phyloP scores from a whole-genome alignment of 495 filamentous ascomycete genomes.

The Baudoinia panamericana region DNA sequence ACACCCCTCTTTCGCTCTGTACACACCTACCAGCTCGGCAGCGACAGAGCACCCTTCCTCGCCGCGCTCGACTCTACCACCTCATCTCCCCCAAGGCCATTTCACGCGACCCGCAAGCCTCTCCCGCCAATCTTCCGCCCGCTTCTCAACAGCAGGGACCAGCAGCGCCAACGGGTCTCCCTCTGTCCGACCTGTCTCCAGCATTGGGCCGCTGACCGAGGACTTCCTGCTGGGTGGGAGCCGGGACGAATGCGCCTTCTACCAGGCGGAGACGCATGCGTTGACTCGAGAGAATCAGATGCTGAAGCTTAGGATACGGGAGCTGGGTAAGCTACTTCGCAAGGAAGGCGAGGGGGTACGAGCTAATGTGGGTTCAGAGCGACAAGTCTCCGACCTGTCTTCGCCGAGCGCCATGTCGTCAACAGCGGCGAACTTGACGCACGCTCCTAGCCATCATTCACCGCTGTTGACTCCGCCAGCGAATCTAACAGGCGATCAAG shows the following conservation, averaged over 20 bases:
- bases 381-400: slow-evolving; percentile 6
- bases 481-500: not conserved
- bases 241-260: slow-evolving; percentile 74
- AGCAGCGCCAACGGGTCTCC: slow-evolving; percentile 8
- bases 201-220: slow-evolving; percentile 4
- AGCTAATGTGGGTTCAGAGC: not conserved
- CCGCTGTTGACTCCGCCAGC: slow-evolving; percentile 8
- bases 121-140: slow-evolving; percentile 37
- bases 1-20: slow-evolving; percentile 33
- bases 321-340: slow-evolving; percentile 46
- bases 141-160: slow-evolving; percentile 21
- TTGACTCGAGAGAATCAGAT: slow-evolving; percentile 87
- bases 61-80: slow-evolving; percentile 35
- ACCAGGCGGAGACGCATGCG: slow-evolving; percentile 83
- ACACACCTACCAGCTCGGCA: slow-evolving; percentile 31
- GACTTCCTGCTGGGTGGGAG: slow-evolving; percentile 19
- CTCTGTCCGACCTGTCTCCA: slow-evolving; percentile 5
- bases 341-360: not conserved
- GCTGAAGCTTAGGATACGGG: slow-evolving; percentile 70
- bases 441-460: slow-evolving; percentile 7
- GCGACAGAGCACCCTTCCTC: slow-evolving; percentile 10
- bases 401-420: not conserved
- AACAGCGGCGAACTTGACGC: not conserved
- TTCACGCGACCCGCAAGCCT: slow-evolving; percentile 27
- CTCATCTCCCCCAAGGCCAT: slow-evolving; percentile 37